phyloP scores from a whole-genome alignment of 208 protist species.

The Naegleria fowleri region DNA sequence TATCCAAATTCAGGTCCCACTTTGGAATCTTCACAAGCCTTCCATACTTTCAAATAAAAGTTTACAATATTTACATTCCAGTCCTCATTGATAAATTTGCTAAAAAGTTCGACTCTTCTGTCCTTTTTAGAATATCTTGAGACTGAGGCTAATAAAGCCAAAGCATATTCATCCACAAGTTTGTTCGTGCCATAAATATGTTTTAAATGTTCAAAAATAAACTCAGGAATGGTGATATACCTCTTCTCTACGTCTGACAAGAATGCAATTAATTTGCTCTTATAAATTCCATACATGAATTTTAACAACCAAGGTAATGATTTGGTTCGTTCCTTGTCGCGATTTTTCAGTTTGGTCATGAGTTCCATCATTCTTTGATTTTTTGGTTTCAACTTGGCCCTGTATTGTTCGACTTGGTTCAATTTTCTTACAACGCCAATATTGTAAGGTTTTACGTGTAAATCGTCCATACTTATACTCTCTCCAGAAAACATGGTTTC shows the following conservation, averaged over 20 bases:
- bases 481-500: background rate
- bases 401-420: background rate
- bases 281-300: background rate
- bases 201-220: conserved; percentile 9
- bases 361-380: background rate
- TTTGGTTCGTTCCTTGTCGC: background rate
- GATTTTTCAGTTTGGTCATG: background rate
- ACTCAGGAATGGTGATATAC: background rate
- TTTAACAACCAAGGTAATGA: background rate
- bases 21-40: background rate
- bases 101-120: background rate
- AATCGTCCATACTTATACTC: background rate
- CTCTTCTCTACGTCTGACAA: background rate
- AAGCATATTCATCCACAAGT: background rate
- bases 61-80: background rate
- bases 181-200: conserved; percentile 5
- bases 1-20: background rate
- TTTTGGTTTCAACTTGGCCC: background rate
- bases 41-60: background rate
- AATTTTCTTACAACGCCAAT: background rate
- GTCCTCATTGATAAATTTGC: background rate
- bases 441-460: background rate
- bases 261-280: background rate
- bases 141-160: background rate
- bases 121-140: background rate